Evolutionary conservation across 345 rosid species (phyloP).

Genomic region (Gossypioides kirkii): DNA sequence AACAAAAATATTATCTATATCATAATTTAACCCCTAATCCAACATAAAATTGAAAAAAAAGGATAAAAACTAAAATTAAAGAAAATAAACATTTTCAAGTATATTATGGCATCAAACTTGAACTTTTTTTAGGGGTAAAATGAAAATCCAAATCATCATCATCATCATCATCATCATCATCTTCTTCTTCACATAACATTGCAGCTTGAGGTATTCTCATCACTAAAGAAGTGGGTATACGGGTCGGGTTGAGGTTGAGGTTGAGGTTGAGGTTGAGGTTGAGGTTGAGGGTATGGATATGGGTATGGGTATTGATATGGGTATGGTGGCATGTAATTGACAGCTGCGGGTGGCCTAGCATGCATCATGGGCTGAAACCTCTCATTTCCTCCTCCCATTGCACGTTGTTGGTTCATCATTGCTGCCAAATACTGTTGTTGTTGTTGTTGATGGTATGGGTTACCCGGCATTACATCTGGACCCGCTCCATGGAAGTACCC

Average conservation of each 20-base stretch:
- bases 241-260: conserved; percentile 33
- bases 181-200: conserved; percentile 81
- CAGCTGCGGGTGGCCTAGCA: conserved; percentile 78
- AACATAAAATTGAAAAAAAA: conserved; percentile 16
- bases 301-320: conserved; percentile 47
- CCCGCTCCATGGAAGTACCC: conserved; percentile 68
- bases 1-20: conserved; percentile 38
- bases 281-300: conserved; percentile 13
- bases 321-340: conserved; percentile 70
- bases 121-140: not conserved
- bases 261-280: conserved; percentile 26
- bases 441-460: conserved; percentile 58
- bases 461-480: conserved; percentile 59
- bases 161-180: not conserved
- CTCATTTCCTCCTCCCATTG: conserved; percentile 80
- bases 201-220: conserved; percentile 90
- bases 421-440: conserved; percentile 40
- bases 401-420: conserved; percentile 84
- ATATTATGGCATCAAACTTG: conserved; percentile 39
- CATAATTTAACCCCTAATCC: conserved; percentile 38
- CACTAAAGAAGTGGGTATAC: conserved; percentile 61
- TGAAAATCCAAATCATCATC: not conserved
- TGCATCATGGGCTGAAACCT: conserved; percentile 95
- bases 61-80: conserved; percentile 21
- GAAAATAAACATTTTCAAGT: conserved; percentile 47